Percentiles rank a stretch among this genome's conserved stretches.
These are phyloP conservation scores for Thamnidium elegans DNA, from an alignment of 192 early-diverging fungal species.

Conservation along the genomic window DNA sequence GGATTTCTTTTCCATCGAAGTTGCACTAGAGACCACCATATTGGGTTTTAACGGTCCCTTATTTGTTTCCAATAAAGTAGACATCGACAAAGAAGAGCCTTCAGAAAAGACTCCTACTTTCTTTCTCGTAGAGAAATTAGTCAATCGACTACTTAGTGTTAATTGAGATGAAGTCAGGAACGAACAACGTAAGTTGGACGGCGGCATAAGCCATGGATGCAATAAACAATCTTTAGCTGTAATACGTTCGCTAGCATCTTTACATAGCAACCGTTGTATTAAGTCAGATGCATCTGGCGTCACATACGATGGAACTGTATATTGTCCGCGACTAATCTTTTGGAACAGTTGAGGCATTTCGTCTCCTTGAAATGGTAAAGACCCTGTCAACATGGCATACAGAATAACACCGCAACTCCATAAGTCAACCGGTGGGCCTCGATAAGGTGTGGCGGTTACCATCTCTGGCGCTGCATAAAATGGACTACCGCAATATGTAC, in stretches of 20 bases:
- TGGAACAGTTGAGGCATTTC: slow-evolving; percentile 58
- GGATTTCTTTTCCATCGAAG: too few relatives aligned
- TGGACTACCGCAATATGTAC: slow-evolving; percentile 66
- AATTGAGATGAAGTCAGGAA: neutral
- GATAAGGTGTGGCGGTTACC: slow-evolving; percentile 58
- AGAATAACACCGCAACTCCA: slow-evolving; percentile 63
- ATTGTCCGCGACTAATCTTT: slow-evolving; percentile 57
- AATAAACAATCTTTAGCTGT: slow-evolving; percentile 52
- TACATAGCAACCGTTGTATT: slow-evolving; percentile 47
- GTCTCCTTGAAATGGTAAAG: slow-evolving; percentile 56
- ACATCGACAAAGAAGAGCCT: too few relatives aligned
- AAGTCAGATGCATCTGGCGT: slow-evolving; percentile 44
- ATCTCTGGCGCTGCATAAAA: slow-evolving; percentile 67
- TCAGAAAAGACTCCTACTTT: neutral
- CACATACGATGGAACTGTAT: slow-evolving; percentile 43
- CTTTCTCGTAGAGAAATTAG: neutral
- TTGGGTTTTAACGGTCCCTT: too few relatives aligned
- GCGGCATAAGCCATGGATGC: slow-evolving; percentile 50
- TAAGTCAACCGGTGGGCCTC: slow-evolving; percentile 57
- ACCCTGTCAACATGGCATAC: slow-evolving; percentile 57
- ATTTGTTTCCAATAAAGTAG: too few relatives aligned
- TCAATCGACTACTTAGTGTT: neutral
- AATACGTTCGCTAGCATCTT: slow-evolving; percentile 51
- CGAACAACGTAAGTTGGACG: neutral
- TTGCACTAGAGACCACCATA: too few relatives aligned